A percentile compares a stretch with the other conserved stretches of the same genome.
These are phyloP conservation scores for Filobasidium wieringae DNA, from an alignment of 768 basidiomycete genomes.

Conservation along the genomic window DNA sequence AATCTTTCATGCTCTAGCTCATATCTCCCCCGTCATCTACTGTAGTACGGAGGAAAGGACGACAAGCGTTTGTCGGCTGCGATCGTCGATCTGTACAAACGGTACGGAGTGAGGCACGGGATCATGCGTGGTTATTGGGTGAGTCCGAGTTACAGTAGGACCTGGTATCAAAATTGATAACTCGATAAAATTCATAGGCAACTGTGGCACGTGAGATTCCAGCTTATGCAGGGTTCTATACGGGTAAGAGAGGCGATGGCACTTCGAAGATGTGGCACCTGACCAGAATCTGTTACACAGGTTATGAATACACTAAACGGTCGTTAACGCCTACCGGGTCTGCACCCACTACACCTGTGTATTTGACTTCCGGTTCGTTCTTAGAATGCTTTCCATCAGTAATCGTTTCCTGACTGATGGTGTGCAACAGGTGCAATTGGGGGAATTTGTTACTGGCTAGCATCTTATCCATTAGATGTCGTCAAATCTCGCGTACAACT, in stretches of 20 bases:
- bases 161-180: neutral
- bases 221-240: constrained; percentile 72
- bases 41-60: constrained; percentile 60
- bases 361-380: constrained; percentile 64
- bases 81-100: constrained; percentile 66
- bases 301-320: constrained; percentile 82
- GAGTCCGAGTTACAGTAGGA: too few species aligned
- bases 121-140: constrained; percentile 98
- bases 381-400: neutral
- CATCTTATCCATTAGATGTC: constrained; percentile 85
- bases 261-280: neutral
- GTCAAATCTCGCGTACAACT: constrained; percentile 85
- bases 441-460: constrained; percentile 79
- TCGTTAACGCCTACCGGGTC: constrained; percentile 46
- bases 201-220: constrained; percentile 90
- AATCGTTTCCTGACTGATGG: neutral
- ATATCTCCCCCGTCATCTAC: neutral
- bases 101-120: constrained; percentile 76
- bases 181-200: constrained; percentile 44
- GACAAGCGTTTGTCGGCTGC: constrained; percentile 68
- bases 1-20: neutral
- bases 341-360: constrained; percentile 79
- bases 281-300: constrained; percentile 40
- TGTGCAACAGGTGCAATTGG: constrained; percentile 40
- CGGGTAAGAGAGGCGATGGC: constrained; percentile 28